Conservation (phyloP, 2,329 filamentous ascomycete genomes). For the Fusarium pseudonygamai region DNA sequence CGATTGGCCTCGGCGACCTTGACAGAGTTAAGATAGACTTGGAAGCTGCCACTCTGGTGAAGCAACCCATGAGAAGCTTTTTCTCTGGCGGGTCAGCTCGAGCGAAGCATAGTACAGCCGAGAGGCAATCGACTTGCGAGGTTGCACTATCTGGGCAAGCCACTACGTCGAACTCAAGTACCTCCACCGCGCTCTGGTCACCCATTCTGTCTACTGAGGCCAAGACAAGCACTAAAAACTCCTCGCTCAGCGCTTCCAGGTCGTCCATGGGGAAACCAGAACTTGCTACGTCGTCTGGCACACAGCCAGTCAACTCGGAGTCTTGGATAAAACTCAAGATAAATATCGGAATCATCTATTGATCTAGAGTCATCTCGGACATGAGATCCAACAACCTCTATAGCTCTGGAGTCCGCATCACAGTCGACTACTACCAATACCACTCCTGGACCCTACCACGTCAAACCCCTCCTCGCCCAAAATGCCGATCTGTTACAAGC, state of each 20-base stretch:
- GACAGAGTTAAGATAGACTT: no score
- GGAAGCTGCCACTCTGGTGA: no score
- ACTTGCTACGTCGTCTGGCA: no score
- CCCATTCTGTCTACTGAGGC: not conserved
- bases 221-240: not conserved
- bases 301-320: not conserved
- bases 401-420: no score
- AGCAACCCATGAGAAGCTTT: no score
- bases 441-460: not conserved
- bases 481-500: not conserved
- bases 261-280: not conserved
- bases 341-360: not conserved
- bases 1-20: not conserved
- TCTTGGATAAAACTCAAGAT: not conserved
- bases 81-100: not conserved
- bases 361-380: not conserved
- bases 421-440: not conserved
- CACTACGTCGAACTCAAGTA: not conserved
- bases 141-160: not conserved
- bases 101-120: not conserved
- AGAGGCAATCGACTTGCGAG: not conserved
- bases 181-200: not conserved
- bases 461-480: accelerated
- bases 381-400: not conserved
- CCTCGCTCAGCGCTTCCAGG: no score